Evolutionary conservation across 768 basidiomycete genomes (phyloP).

Genomic region (Hemileccinum impolitum): DNA sequence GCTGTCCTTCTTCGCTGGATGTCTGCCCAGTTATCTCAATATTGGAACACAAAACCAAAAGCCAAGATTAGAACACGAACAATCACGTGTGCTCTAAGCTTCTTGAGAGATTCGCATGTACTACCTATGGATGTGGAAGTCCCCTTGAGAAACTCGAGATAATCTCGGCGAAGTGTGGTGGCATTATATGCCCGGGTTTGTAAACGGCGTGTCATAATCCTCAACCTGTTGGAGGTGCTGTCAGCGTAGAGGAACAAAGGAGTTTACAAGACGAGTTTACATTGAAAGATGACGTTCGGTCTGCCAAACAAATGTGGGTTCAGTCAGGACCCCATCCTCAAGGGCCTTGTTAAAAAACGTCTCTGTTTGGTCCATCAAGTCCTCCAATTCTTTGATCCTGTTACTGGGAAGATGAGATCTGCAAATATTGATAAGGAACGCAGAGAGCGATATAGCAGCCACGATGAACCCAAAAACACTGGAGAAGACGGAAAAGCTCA

Average conservation of each 20-base stretch:
- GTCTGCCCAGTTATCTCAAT: not conserved
- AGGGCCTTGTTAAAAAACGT: not conserved
- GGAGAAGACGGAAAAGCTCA: not conserved
- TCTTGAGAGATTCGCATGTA: not conserved
- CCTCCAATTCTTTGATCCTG: not conserved
- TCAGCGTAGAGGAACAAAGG: too few species aligned
- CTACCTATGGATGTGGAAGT: not conserved
- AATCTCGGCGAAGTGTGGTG: not conserved
- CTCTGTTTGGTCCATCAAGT: slow-evolving; percentile 2
- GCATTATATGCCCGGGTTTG: not conserved
- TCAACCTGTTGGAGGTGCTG: not conserved
- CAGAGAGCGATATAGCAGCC: not conserved
- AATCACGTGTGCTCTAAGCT: not conserved
- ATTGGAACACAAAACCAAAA: not conserved
- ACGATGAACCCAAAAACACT: not conserved
- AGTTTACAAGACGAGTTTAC: not conserved
- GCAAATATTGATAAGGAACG: not conserved
- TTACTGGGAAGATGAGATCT: not conserved
- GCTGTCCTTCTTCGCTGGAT: not conserved
- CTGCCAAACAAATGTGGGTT: not conserved
- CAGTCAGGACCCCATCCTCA: slow-evolving; percentile 7
- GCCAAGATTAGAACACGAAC: not conserved
- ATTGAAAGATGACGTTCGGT: not conserved
- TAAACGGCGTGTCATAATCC: not conserved
- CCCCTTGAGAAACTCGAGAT: not conserved